Conservation (phyloP, 805 yeast genomes). For the Sugiyamaella chiloensis region DNA sequence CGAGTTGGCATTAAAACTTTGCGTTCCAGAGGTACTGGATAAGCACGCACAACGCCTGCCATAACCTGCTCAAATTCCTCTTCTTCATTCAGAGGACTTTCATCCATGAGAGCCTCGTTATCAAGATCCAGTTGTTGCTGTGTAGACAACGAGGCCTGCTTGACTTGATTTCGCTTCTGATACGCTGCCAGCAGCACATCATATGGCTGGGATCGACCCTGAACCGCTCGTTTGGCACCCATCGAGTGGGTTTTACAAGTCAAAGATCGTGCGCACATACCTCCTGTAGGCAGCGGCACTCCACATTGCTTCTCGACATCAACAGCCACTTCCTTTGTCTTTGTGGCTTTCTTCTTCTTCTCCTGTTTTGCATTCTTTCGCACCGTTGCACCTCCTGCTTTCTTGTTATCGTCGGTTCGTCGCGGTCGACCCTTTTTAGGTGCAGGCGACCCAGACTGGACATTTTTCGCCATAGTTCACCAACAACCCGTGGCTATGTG, state of each 20-base stretch:
- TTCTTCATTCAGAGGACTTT: constrained; percentile 64
- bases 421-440: constrained; percentile 11
- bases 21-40: constrained; percentile 73
- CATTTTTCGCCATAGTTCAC: constrained; percentile 1
- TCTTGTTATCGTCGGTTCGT: constrained; percentile 4
- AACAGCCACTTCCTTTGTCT: constrained; percentile 69
- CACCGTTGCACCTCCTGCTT: too few relatives aligned
- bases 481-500: too few relatives aligned
- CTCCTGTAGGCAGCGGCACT: constrained; percentile 82
- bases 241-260: constrained; percentile 92
- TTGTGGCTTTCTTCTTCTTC: constrained; percentile 21
- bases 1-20: constrained; percentile 68
- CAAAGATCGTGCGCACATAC: constrained; percentile 81
- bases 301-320: constrained; percentile 93
- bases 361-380: constrained; percentile 11
- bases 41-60: constrained; percentile 75
- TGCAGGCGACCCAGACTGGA: background rate
- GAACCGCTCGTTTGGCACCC: constrained; percentile 91
- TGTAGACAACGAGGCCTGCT: constrained; percentile 53
- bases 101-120: constrained; percentile 29
- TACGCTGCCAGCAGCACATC: constrained; percentile 81
- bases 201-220: constrained; percentile 83
- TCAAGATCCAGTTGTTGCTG: constrained; percentile 34
- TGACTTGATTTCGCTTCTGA: constrained; percentile 84
- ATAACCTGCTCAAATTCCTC: constrained; percentile 88